A percentile compares a stretch with the other conserved stretches of the same genome.
phyloP scores from a whole-genome alignment of 2,329 filamentous ascomycete genomes.

The Alternaria alternata region DNA sequence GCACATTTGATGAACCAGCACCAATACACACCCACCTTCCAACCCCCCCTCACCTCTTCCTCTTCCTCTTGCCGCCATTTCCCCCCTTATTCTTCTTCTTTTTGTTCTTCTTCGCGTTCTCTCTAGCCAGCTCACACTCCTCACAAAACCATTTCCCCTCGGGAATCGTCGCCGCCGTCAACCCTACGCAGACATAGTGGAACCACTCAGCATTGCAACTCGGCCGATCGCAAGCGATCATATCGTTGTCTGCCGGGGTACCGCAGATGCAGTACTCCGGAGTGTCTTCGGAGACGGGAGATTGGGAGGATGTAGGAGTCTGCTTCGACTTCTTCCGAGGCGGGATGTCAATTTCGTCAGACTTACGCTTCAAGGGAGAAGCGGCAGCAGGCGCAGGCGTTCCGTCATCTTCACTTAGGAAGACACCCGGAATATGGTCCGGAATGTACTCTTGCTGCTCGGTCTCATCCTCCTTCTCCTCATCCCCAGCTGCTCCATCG shows the following conservation, averaged over 20 bases:
- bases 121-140: background rate
- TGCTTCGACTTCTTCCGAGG: background rate
- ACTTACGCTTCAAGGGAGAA: background rate
- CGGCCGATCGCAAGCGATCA: conserved; percentile 13
- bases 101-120: background rate
- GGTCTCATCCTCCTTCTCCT: background rate
- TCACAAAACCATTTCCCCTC: conserved; percentile 10
- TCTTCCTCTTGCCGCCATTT: background rate
- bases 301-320: background rate
- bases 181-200: conserved; percentile 8
- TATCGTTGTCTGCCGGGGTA: background rate
- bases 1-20: background rate
- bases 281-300: background rate
- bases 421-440: background rate
- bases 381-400: background rate
- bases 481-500: background rate
- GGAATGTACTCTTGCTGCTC: background rate
- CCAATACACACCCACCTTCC: background rate
- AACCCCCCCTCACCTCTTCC: background rate
- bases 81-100: background rate
- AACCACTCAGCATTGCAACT: conserved; percentile 2
- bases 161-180: conserved; percentile 4
- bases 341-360: background rate
- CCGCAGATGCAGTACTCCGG: conserved; percentile 6
- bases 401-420: background rate